A percentile compares a stretch with the other conserved stretches of the same genome.
Evolutionary conservation across 1,284 basidiomycete species (phyloP).

Genomic region (Cutaneotrichosporon daszewskae): DNA sequence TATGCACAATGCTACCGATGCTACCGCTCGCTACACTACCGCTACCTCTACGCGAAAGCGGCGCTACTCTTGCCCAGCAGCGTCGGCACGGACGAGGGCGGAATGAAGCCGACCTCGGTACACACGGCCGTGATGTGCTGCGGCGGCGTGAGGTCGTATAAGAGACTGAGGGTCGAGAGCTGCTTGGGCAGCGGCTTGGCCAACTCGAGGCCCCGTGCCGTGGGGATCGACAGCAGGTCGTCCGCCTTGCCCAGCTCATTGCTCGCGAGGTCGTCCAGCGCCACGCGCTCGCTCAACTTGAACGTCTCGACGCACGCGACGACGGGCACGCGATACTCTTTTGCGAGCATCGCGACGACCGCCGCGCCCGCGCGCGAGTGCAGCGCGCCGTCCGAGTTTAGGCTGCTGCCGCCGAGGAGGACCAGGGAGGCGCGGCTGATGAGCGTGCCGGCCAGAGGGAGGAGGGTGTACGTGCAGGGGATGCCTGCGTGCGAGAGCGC

Average conservation of each 20-base stretch:
- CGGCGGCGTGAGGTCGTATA: constrained; percentile 89
- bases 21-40: too few relatives aligned
- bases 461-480: constrained; percentile 83
- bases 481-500: constrained; percentile 68
- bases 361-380: constrained; percentile 94
- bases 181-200: constrained; percentile 18
- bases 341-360: constrained; percentile 92
- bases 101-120: constrained; percentile 81
- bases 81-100: constrained; percentile 58
- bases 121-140: constrained; percentile 89
- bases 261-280: constrained; percentile 89
- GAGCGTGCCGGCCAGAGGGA: constrained; percentile 79
- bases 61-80: constrained; percentile 46
- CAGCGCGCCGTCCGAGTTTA: constrained; percentile 91
- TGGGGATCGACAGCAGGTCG: constrained; percentile 18
- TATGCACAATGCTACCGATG: background rate
- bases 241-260: constrained; percentile 76
- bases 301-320: constrained; percentile 98
- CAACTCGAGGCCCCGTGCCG: constrained; percentile 13
- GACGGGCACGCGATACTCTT: constrained; percentile 81
- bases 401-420: constrained; percentile 85
- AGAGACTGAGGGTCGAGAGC: constrained; percentile 69
- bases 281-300: constrained; percentile 91
- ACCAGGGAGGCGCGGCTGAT: constrained; percentile 74
- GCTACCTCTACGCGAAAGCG: too few relatives aligned